A percentile compares a stretch with the other conserved stretches of the same genome.
Conservation (phyloP, 139 green algal genomes). For the Chlorokybus atmophyticus region DNA sequence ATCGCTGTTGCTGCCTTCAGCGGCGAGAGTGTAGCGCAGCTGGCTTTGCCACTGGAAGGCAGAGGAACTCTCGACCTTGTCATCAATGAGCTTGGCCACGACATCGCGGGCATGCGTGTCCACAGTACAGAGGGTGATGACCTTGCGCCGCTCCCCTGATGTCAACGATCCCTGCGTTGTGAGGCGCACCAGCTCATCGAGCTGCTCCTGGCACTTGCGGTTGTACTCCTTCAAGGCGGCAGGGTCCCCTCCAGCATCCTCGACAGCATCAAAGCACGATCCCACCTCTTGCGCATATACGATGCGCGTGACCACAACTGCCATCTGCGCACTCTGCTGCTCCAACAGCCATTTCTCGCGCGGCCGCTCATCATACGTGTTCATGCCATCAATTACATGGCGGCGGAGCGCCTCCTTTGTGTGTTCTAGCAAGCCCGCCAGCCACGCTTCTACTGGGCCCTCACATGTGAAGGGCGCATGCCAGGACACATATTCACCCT, state of each 20-base stretch:
- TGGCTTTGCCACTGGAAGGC: conserved; percentile 73
- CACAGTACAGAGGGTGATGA: conserved; percentile 89
- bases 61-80: conserved; percentile 50
- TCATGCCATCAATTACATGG: conserved; percentile 64
- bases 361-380: conserved; percentile 72
- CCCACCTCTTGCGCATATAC: conserved; percentile 62
- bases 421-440: conserved; percentile 61
- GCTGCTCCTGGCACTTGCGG: conserved; percentile 22
- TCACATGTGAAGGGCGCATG: conserved; percentile 50
- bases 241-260: conserved; percentile 87
- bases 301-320: conserved; percentile 65
- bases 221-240: conserved; percentile 63
- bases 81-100: conserved; percentile 65
- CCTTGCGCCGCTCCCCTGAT: conserved; percentile 72
- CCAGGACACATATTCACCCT: conserved; percentile 77
- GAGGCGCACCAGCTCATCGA: conserved; percentile 60
- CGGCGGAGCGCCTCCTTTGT: conserved; percentile 55
- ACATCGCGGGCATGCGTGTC: conserved; percentile 86
- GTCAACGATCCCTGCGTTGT: conserved; percentile 59
- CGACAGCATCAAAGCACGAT: conserved; percentile 73
- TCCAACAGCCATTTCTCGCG: conserved; percentile 70
- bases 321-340: conserved; percentile 72
- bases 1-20: background rate
- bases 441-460: conserved; percentile 67
- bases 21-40: conserved; percentile 60